These are phyloP conservation scores for Aureobasidium sp. DNA, from an alignment of 2,329 filamentous ascomycete species.

Conservation along the genomic window DNA sequence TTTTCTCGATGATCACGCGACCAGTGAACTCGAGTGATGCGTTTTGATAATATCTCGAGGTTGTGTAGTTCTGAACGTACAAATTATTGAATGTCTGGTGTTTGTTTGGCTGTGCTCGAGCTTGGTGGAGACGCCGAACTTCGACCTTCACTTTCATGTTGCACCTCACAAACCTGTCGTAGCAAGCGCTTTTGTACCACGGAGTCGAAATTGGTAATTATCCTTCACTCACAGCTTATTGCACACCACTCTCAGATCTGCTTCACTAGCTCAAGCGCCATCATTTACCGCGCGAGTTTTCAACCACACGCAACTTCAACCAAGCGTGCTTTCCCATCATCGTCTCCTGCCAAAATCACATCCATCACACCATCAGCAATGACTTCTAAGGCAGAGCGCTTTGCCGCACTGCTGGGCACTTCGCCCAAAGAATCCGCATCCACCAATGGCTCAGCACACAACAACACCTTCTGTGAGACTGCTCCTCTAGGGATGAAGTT, in stretches of 20 bases:
- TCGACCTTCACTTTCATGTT: neutral
- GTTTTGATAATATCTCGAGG: no score
- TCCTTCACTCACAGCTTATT: neutral
- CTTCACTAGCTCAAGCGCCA: neutral
- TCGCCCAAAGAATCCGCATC: neutral
- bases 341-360: neutral
- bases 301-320: conserved; percentile 1
- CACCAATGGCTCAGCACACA: neutral
- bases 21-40: neutral
- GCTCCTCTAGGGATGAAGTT: conserved; percentile 30
- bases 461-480: conserved; percentile 27
- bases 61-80: neutral
- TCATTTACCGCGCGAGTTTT: neutral
- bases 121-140: neutral
- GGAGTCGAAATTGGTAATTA: neutral
- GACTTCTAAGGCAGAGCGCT: conserved; percentile 5
- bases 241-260: neutral
- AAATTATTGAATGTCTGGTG: neutral
- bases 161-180: neutral
- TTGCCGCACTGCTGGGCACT: conserved; percentile 1
- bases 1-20: neutral
- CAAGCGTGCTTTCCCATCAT: neutral
- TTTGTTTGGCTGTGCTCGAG: neutral
- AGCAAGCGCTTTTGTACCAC: neutral
- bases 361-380: neutral